phyloP scores from a whole-genome alignment of 2,329 filamentous ascomycete genomes.

The Paracoccidioides brasiliensis region DNA sequence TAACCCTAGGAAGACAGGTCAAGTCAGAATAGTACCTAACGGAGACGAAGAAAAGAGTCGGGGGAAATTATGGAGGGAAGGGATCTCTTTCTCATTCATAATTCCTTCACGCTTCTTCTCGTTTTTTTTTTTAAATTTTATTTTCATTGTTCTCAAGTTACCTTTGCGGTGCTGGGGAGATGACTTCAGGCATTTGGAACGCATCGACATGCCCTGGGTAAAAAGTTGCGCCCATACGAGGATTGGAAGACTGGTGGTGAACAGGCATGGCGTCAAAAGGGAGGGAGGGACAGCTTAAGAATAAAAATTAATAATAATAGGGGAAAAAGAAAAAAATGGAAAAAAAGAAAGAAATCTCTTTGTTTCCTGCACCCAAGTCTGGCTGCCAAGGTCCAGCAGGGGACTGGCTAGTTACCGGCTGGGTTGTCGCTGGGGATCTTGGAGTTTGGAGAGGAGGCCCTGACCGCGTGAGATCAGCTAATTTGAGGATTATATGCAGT shows the following conservation, averaged over 20 bases:
- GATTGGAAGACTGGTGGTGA: constrained; percentile 27
- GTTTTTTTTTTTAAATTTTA: neutral
- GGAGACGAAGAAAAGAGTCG: neutral
- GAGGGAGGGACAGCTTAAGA: constrained; percentile 1
- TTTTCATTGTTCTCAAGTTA: constrained; percentile 23
- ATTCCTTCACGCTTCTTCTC: neutral
- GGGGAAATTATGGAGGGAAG: neutral
- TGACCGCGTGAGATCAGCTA: neutral
- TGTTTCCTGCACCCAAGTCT: no score
- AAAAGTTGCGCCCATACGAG: constrained; percentile 48
- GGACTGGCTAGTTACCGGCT: no score
- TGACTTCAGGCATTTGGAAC: constrained; percentile 56
- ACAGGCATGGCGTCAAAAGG: constrained; percentile 18
- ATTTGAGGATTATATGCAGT: neutral
- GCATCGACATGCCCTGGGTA: constrained; percentile 55
- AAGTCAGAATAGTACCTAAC: neutral
- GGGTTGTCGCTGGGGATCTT: no score
- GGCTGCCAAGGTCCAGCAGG: no score
- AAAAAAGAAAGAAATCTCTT: no score
- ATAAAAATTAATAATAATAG: constrained; percentile 3
- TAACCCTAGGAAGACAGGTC: constrained; percentile 49
- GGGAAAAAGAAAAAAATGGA: no score
- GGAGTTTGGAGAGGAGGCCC: neutral
- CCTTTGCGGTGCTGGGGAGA: constrained; percentile 59
- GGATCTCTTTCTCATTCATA: neutral